Evolutionary conservation across 768 basidiomycete species (phyloP), one percentile per base, ranked within the genome.

Genomic region (Hydnomerulius pinastri): DNA sequence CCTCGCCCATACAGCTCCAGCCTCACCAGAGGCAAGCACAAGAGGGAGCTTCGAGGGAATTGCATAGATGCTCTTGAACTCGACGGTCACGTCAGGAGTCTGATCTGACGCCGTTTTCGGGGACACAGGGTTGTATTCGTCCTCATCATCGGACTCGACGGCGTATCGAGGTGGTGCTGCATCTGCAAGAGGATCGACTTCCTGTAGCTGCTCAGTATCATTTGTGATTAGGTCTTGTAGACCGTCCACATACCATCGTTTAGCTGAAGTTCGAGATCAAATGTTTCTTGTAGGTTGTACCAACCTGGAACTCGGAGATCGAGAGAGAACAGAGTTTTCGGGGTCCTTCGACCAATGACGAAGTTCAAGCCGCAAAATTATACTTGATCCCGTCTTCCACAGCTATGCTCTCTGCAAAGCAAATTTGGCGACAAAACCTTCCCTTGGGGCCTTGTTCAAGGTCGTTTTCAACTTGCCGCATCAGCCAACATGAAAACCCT

Each of bases 91-190:
- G 42, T 60, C 55, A 37, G 35, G 51, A 18, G 21, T 55, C 11
- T 38, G 55, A 51, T 58, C 50, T 43, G 56, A 37, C 17, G 13
- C 18, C n/a, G 41, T 36, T 21, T 49, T 27, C 2, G 39, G 23
- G 4, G 63, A 57, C 3, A 75, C 62, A 12, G 79, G 78, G 46
- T 78, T 77, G 53, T 73, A 72, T 57, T 85, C 82, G 44, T 86
- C 84, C 51, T 83, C 83, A n/a, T 85, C 83, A 52, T 86, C 85
- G 4, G 83, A 85, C 58, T 86, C 85, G 42, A 85, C 67, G 30
- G 78, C 78, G 53, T 86, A 74, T 47, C 85, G 77, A 29, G 85
- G 81, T 2, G 85, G 81, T 4, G 71, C 68, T 42, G 71, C 70
- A 58, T 85, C 83, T 50, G 75, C 75, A 17, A 85, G 71, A 1